Percentiles rank a stretch among this genome's conserved stretches.
Evolutionary conservation across 169 alveolate genomes (phyloP).

Genomic region (Cryptosporidium andersoni): DNA sequence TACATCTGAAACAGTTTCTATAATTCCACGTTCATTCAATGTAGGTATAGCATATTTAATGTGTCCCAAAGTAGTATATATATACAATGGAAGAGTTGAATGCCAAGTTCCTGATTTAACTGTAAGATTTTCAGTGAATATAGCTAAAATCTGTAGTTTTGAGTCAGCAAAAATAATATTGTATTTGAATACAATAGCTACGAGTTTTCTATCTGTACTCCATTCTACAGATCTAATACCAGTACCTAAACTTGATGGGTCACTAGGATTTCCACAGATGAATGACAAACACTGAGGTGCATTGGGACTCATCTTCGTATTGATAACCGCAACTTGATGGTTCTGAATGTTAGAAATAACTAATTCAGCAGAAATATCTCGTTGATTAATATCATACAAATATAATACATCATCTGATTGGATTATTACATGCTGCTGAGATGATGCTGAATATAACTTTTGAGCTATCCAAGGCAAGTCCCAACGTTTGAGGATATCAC

Average conservation of each 20-base stretch:
- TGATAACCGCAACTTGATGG: conserved; percentile 77
- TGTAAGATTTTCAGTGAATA: conserved; percentile 58
- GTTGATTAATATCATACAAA: conserved; percentile 82
- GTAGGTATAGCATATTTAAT: conserved; percentile 64
- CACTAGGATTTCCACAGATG: conserved; percentile 58
- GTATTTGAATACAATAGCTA: conserved; percentile 75
- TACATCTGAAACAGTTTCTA: conserved; percentile 46
- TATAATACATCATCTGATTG: conserved; percentile 77
- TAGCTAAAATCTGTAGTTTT: conserved; percentile 72
- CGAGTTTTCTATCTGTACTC: conserved; percentile 78
- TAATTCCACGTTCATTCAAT: conserved; percentile 39
- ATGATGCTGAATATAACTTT: conserved; percentile 53
- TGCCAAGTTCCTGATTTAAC: conserved; percentile 67
- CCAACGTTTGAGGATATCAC: conserved; percentile 74
- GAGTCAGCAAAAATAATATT: conserved; percentile 75
- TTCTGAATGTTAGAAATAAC: conserved; percentile 77
- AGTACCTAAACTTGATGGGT: conserved; percentile 34
- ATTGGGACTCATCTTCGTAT: conserved; percentile 75
- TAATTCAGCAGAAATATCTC: conserved; percentile 77
- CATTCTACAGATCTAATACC: conserved; percentile 70
- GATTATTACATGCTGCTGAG: conserved; percentile 75
- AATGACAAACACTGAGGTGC: conserved; percentile 71
- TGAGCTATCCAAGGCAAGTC: conserved; percentile 80
- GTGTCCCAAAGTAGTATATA: conserved; percentile 63
- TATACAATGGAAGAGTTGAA: conserved; percentile 51